Evolutionary conservation across 2,329 filamentous ascomycete genomes (phyloP).

Genomic region (Cladosporium velox): DNA sequence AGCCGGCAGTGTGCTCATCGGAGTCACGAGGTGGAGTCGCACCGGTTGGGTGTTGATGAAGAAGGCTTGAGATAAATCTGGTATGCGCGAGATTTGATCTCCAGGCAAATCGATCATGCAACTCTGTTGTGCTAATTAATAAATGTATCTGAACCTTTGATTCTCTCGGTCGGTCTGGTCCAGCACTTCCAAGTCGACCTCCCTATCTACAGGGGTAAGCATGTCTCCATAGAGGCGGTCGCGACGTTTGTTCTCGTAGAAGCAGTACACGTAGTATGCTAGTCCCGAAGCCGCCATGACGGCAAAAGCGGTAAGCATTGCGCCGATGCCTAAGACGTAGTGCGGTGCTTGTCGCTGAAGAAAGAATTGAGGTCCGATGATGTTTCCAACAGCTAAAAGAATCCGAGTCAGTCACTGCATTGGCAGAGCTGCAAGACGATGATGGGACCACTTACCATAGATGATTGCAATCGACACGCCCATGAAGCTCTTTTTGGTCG

Average conservation of each 20-base stretch:
- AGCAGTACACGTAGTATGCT: not conserved
- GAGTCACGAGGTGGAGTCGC: conserved; percentile 25
- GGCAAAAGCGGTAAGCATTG: not conserved
- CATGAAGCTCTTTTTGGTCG: not conserved
- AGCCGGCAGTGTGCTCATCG: conserved; percentile 22
- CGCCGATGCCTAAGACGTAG: not conserved
- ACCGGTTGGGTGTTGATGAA: conserved; percentile 23
- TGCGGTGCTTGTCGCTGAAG: not conserved
- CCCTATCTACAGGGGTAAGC: not conserved
- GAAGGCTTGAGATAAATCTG: conserved; percentile 21
- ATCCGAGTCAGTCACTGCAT: not conserved
- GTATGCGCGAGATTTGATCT: no score
- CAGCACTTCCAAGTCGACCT: not conserved
- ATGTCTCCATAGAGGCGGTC: not conserved
- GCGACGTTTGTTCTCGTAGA: not conserved
- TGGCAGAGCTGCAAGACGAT: not conserved
- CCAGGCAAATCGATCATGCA: not conserved
- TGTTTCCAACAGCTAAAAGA: not conserved
- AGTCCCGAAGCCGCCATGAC: not conserved
- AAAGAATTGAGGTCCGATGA: not conserved
- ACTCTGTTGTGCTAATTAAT: not conserved
- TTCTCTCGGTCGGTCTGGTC: not conserved
- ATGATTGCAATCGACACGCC: not conserved
- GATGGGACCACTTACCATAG: not conserved
- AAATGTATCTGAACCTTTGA: not conserved